Base-by-base conservation (phyloP, 176 grass and related monocot genomes). In the Zoysia pacifica region DNA sequence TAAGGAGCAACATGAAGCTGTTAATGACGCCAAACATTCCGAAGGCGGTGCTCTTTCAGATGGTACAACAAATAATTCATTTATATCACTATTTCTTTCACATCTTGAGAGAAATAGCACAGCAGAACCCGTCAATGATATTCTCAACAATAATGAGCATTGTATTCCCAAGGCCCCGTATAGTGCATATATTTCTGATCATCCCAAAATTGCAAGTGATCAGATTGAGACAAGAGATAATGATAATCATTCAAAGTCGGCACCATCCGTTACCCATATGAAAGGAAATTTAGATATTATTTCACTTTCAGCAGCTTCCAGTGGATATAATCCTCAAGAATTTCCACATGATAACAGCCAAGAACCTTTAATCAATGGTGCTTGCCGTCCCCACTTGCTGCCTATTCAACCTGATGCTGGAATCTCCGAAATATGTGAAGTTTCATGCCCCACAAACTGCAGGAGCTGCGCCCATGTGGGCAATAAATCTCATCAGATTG, bases 71-170 rank as follows among this genome's bases (percentile, higher is more conserved):
- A 97, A 91, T 80, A 94, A 91, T 86, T 92, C 95, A 65, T 73
- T 89, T 53, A 98, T 98, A 51, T 93, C 95, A 76, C 53, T 98
- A 73, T 98, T 98, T 93, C 95, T 98, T 78, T 98, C 95, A 52
- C 92, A 98, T 74, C 95, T 98, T 45, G 95, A 98, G 80, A 87
- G 92, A 72, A 98, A 91, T 69, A 93, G 73, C 67, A 82, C 76
- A 72, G 65, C 75, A 35, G 82, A 86, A 75, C 86, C 86, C 53
- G 55, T 63, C 1, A 90, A 91, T 69, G 88, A 91, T 87, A 82
- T 94, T 65, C 83, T 94, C 69, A 90, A 92, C 62, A 90, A 64
- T 77, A 93, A 73, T 40, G 92, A 91, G 48, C 84, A 91, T 66
- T 89, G 76, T 76, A 70, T 85, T 65, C 80, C 80, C 79, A 92